Evolutionary conservation across 2,329 filamentous ascomycete genomes (phyloP), one percentile per base, ranked within the genome.

Genomic region (Cercospora nicotianae): DNA sequence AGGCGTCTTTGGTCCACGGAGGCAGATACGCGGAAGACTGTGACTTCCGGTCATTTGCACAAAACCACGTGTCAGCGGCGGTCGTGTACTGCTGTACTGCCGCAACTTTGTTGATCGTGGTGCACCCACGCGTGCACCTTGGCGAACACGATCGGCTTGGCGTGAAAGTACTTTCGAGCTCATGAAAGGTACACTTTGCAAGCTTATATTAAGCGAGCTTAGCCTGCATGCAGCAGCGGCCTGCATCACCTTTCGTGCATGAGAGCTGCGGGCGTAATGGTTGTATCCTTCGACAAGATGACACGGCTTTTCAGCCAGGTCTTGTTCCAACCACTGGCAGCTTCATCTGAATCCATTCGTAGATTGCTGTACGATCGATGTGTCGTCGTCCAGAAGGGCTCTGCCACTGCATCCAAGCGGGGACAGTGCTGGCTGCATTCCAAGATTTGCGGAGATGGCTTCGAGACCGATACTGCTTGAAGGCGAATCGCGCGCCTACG

Each of bases 291-390:
- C 7, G 53, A 18, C 30, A n/a, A 58, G 9, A n/a, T 28, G 53
- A 18, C 23, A 30, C 16, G 16, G 16, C 16, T 42, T 23, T 33
- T 68, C 66, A 68, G 3, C 62, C 53, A 26, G 66, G 66, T 26
- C 57, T 62, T 23, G 62, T 31, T 16, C 45, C 36, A 10, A 60
- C 64, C 31, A 30, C 39, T 12, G 57, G 60, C 69, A 61, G 68
- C 33, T 65, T 68, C 69, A 70, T 69, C 42, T 70, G 66, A 30
- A 70, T 68, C 69, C 69, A 70, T 39, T 70, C 69, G 8, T 61
- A 67, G 20, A 65, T 20, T 26, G 51, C 65, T 5, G 68, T 65
- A 26, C 65, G 58, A 36, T 59, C 33, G 16, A 53, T 30, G 13
- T 31, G 51, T 51, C 59, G 8, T 63, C 63, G 28, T 13, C 59